These are phyloP conservation scores for Penicillium soppii DNA, from an alignment of 495 filamentous ascomycete species.

Conservation along the genomic window DNA sequence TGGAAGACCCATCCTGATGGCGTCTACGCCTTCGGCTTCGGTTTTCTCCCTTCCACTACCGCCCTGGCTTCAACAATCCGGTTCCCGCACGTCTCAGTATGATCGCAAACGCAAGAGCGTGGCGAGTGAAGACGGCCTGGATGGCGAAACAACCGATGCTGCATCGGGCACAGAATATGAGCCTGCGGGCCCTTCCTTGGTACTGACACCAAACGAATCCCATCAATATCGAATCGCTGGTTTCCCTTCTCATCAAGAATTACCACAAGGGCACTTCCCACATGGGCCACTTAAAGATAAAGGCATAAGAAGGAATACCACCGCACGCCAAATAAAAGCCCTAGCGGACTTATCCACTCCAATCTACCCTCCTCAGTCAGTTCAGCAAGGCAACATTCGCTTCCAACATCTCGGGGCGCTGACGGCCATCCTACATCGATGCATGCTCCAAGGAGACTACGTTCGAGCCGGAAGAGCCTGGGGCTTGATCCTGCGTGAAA, in stretches of 20 bases:
- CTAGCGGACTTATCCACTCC: conserved; percentile 32
- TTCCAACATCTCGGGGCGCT: conserved; percentile 60
- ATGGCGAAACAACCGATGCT: conserved; percentile 34
- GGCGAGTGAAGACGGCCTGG: conserved; percentile 26
- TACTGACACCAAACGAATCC: conserved; percentile 45
- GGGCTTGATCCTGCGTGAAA: conserved; percentile 60
- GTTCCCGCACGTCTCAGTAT: conserved; percentile 36
- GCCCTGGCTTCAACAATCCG: conserved; percentile 36
- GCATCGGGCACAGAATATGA: conserved; percentile 27
- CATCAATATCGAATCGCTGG: conserved; percentile 50
- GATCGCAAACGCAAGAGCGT: conserved; percentile 40
- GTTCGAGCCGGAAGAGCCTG: conserved; percentile 62
- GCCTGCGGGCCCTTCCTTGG: conserved; percentile 23
- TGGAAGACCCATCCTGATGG: conserved; percentile 27
- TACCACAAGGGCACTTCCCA: conserved; percentile 46
- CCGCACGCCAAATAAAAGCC: conserved; percentile 13
- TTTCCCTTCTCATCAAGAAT: conserved; percentile 40
- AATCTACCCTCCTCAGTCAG: conserved; percentile 38
- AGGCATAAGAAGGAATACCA: conserved; percentile 7
- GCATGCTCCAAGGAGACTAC: conserved; percentile 60
- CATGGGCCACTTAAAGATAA: conserved; percentile 31
- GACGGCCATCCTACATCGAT: conserved; percentile 61
- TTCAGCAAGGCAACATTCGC: conserved; percentile 39
- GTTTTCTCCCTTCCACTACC: conserved; percentile 42
- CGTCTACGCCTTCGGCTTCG: conserved; percentile 32